Conservation (phyloP, 1,284 basidiomycete genomes). For the Apiotrichum brassicae region DNA sequence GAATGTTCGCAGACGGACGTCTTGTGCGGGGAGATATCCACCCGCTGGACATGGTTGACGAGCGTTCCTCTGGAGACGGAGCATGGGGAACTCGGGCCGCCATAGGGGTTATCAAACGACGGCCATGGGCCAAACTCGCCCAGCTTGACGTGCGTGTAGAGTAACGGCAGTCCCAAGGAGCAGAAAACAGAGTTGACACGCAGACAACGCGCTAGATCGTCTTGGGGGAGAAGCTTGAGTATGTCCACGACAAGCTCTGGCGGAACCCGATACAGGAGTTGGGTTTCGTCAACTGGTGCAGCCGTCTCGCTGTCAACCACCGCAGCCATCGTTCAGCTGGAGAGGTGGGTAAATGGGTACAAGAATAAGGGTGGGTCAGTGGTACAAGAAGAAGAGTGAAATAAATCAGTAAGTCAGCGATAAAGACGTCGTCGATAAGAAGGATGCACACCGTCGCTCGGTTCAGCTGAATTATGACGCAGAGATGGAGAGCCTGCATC, state of each 20-base stretch:
- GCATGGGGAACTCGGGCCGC: not conserved
- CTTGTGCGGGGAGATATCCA: constrained; percentile 7
- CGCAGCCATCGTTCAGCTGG: too few species aligned
- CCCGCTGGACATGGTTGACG: not conserved
- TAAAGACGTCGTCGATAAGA: too few species aligned
- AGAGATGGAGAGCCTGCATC: too few species aligned
- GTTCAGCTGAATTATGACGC: too few species aligned
- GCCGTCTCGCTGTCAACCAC: too few species aligned
- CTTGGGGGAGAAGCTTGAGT: not conserved
- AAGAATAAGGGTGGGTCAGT: too few species aligned
- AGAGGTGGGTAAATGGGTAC: too few species aligned
- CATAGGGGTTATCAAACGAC: not conserved
- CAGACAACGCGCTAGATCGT: constrained; percentile 2
- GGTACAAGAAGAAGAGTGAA: too few species aligned
- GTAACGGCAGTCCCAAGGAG: constrained; percentile 5
- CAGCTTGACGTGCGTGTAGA: constrained; percentile 3
- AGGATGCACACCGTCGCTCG: too few species aligned
- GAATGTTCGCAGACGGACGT: constrained; percentile 1
- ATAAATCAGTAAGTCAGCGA: too few species aligned
- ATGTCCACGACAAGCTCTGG: constrained; percentile 3
- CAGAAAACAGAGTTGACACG: constrained; percentile 7
- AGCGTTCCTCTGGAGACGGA: constrained; percentile 1
- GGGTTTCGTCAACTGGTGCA: too few species aligned
- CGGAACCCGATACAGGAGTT: constrained; percentile 1
- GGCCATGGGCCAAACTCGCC: constrained; percentile 7